Base-by-base conservation (phyloP, 2,329 filamentous ascomycete genomes). In the Microsporum ferrugineum region DNA sequence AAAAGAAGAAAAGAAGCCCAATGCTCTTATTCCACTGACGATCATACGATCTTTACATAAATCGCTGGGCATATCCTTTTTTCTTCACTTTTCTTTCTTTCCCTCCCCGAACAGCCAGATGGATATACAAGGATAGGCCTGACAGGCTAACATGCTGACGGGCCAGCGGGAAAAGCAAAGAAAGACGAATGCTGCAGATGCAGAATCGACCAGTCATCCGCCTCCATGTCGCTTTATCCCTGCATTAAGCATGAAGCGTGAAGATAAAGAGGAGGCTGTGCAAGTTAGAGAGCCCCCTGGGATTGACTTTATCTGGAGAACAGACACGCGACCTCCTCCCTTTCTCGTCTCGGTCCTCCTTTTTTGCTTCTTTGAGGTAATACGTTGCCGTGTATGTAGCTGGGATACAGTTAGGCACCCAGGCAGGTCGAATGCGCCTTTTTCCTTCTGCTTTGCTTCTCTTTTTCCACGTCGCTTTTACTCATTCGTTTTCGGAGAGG, bases 261-360 rank as follows among this genome's bases (percentile, higher is more conserved):
- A 23, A 23, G 17, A 23, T 47, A 17, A 47, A 55, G 51, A 38
- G n/a, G 31, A 55, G 51, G 51, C 51, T 38, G 51, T 55, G 51
- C 31, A 17, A 12, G 51, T 17, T 43, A 14, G 39, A 43, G n/a
- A 34, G 2, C 12, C 27, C 23, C 27, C 45, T 51, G 45, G n/a
- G 23, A 51, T 51, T 51, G 45, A 55, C 51, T 55, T 55, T 55
- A 55, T 55, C 14, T 10, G 29, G 51, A 55, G 31, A 55, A 7
- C 23, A 38, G 51, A 55, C 51, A 55, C 51, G 51, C 51, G 51
- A 55, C 51, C 51, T 55, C 51, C 51, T 55, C 51, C 51, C 51
- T 29, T 55, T 36, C 31, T 55, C 51, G 14, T 55, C 51, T 34
- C n/a, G 14, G 5, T 7, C 17, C 29, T n/a, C 51, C 31, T 29